Conservation (phyloP, 495 filamentous ascomycete genomes). For the Platismatia glauca region DNA sequence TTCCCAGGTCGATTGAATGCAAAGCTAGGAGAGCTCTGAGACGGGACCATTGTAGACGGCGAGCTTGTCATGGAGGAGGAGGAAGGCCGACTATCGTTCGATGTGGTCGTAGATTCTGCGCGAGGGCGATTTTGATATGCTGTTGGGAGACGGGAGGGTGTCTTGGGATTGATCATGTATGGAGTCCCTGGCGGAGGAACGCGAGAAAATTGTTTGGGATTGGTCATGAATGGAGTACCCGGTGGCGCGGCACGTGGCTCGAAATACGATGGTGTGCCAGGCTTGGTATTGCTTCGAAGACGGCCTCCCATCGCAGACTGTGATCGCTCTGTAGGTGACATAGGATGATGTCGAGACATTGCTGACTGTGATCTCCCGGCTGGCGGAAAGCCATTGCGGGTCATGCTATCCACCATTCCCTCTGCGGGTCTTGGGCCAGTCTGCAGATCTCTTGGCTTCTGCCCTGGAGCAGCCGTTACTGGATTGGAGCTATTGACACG, state of each 20-base stretch:
- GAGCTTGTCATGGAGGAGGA: slow-evolving; percentile 22
- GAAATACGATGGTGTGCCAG: slow-evolving; percentile 35
- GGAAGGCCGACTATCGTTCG: slow-evolving; percentile 28
- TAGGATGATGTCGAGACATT: slow-evolving; percentile 12
- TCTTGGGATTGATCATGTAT: slow-evolving; percentile 12
- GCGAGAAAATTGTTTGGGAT: slow-evolving; percentile 21
- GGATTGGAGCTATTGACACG: slow-evolving; percentile 12
- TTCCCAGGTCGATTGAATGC: slow-evolving; percentile 27
- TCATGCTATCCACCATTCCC: slow-evolving; percentile 28
- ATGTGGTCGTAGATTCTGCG: slow-evolving; percentile 39
- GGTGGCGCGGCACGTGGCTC: slow-evolving; percentile 33
- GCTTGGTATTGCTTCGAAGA: slow-evolving; percentile 42
- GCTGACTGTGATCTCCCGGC: slow-evolving; percentile 36
- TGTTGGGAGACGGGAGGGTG: slow-evolving; percentile 30
- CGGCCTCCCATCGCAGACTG: slow-evolving; percentile 37
- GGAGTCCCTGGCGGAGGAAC: slow-evolving; percentile 16
- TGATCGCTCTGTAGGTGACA: slow-evolving; percentile 28
- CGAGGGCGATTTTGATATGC: not conserved
- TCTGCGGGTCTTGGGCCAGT: slow-evolving; percentile 34
- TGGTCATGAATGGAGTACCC: slow-evolving; percentile 30
- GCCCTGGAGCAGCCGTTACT: slow-evolving; percentile 8
- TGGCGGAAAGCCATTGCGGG: slow-evolving; percentile 15
- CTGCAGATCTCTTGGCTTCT: slow-evolving; percentile 4
- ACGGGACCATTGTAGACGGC: slow-evolving; percentile 21
- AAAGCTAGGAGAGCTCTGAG: slow-evolving; percentile 20